A percentile compares a stretch with the other conserved stretches of the same genome.
These are phyloP conservation scores for Rhizoclosmatium sp. DNA, from an alignment of 192 early-diverging fungal species.

Conservation along the genomic window DNA sequence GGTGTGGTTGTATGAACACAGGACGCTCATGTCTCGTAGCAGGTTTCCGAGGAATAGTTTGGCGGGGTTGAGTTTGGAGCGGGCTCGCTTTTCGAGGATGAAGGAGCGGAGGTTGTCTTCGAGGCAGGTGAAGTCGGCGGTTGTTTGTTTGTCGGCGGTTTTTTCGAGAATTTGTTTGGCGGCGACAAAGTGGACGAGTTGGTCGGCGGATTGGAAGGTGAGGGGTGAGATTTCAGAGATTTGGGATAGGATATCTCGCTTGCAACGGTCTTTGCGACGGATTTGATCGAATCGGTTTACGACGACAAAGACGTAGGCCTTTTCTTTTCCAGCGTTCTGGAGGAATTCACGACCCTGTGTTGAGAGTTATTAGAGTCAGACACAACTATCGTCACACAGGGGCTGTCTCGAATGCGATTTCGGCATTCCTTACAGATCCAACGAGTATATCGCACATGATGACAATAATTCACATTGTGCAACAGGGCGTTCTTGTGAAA, in stretches of 20 bases:
- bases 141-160: slow-evolving; percentile 19
- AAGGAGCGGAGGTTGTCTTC: slow-evolving; percentile 90
- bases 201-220: slow-evolving; percentile 87
- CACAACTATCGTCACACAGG: not conserved
- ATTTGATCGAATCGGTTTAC: slow-evolving; percentile 98
- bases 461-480: not conserved
- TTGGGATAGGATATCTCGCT: slow-evolving; percentile 93
- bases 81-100: slow-evolving; percentile 93
- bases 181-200: slow-evolving; percentile 97
- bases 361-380: not conserved
- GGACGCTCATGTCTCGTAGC: slow-evolving; percentile 76
- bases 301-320: slow-evolving; percentile 98
- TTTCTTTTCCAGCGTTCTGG: slow-evolving; percentile 96
- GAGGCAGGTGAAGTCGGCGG: slow-evolving; percentile 75
- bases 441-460: not conserved
- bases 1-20: slow-evolving; percentile 76
- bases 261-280: slow-evolving; percentile 92
- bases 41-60: slow-evolving; percentile 90
- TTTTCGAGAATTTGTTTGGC: slow-evolving; percentile 58
- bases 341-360: slow-evolving; percentile 93
- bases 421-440: too few relatives aligned
- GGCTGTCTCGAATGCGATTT: not conserved
- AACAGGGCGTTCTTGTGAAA: too few relatives aligned
- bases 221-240: slow-evolving; percentile 93
- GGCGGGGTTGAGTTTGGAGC: slow-evolving; percentile 93